Evolutionary conservation across 1,139 yeast genomes (phyloP).

Genomic region (Zygoascus hellenicus): DNA sequence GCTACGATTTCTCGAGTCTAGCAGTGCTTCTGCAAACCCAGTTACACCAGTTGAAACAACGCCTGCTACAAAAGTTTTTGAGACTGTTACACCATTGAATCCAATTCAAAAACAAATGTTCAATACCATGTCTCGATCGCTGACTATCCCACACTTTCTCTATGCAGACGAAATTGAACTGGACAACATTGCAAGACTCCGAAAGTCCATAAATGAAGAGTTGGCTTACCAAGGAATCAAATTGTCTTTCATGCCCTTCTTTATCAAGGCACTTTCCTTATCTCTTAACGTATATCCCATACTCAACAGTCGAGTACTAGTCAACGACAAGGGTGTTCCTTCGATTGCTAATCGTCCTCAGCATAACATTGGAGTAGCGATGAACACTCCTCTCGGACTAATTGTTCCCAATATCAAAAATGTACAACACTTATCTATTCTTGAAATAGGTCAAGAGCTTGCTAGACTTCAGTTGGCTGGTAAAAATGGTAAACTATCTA

Average conservation of each 20-base stretch:
- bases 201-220: conserved; percentile 24
- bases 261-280: conserved; percentile 34
- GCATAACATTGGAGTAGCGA: conserved; percentile 55
- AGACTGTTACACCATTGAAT: conserved; percentile 24
- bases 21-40: background rate
- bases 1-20: conserved; percentile 11
- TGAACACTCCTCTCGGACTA: conserved; percentile 71
- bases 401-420: conserved; percentile 70
- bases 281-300: conserved; percentile 29
- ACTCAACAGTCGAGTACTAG: conserved; percentile 27
- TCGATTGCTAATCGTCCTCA: conserved; percentile 24
- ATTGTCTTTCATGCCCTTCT: conserved; percentile 35
- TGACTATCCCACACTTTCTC: conserved; percentile 34
- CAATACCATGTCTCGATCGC: conserved; percentile 32
- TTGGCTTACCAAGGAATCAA: conserved; percentile 22
- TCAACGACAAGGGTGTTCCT: conserved; percentile 23
- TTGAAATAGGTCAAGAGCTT: conserved; percentile 61
- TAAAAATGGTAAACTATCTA: conserved; percentile 56
- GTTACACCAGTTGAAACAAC: background rate
- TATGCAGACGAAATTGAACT: conserved; percentile 33
- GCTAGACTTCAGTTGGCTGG: conserved; percentile 52
- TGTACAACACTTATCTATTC: conserved; percentile 55
- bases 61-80: conserved; percentile 12
- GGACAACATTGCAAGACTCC: conserved; percentile 25
- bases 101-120: conserved; percentile 34